Conservation (phyloP, 352 stramenopile species). For the Phytophthora cryptogea region DNA sequence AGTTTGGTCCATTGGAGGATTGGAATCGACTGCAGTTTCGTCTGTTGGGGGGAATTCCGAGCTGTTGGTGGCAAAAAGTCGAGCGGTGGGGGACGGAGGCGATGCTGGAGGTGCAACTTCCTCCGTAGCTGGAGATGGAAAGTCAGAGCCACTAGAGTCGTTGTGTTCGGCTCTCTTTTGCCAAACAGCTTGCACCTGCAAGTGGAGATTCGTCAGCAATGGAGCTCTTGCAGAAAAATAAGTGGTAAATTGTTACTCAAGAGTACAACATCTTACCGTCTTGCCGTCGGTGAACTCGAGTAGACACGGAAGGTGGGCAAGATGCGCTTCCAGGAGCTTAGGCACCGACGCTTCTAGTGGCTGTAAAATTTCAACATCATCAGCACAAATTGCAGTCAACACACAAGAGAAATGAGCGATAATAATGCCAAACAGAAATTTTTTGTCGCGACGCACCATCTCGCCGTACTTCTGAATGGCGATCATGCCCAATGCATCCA, state of each 20-base stretch:
- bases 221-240: neutral
- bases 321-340: slow-evolving; percentile 65
- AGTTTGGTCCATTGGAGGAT: slow-evolving; percentile 6
- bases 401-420: neutral
- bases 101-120: slow-evolving; percentile 10
- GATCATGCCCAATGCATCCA: slow-evolving; percentile 87
- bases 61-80: slow-evolving; percentile 11
- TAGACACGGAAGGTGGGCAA: slow-evolving; percentile 67
- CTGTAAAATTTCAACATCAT: slow-evolving; percentile 24
- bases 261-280: slow-evolving; percentile 29
- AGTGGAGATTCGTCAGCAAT: neutral
- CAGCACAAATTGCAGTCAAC: neutral
- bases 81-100: slow-evolving; percentile 23
- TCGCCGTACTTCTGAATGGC: slow-evolving; percentile 81
- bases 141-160: slow-evolving; percentile 16
- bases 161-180: slow-evolving; percentile 54
- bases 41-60: neutral
- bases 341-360: slow-evolving; percentile 63
- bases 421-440: neutral
- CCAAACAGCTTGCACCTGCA: slow-evolving; percentile 69
- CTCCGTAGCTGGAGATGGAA: slow-evolving; percentile 4
- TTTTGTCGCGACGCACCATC: slow-evolving; percentile 44
- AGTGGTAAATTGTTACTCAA: neutral
- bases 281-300: slow-evolving; percentile 66
- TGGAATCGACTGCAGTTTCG: no score